Evolutionary conservation across 805 yeast genomes (phyloP), one percentile per base, ranked within the genome.

Genomic region (Metschnikowia cubensis): DNA sequence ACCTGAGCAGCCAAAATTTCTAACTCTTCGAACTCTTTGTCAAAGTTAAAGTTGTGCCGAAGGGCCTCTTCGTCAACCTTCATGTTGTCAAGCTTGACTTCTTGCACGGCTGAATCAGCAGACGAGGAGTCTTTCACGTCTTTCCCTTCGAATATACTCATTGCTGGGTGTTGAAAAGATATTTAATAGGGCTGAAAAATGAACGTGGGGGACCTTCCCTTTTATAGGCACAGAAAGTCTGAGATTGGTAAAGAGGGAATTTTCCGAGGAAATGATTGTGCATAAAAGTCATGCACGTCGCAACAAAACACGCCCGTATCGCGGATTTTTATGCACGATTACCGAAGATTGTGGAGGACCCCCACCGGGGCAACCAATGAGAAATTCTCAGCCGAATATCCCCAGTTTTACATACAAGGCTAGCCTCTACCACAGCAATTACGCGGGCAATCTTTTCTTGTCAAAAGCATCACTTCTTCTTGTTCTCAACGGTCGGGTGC

Each of bases 11-110:
- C 69, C 50, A 65, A 50, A 11, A 48, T 45, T 47, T 70, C 77
- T 46, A 66, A 60, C 45, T 66, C 67, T 18, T 55, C 67, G 49
- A 71, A 69, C 48, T 69, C 69, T 21, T 59, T 60, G 44, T 68
- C 73, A 41, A 73, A 61, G 55, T 71, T 65, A 40, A 64, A 59
- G 45, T 69, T 65, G 37, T 59, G 58, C 15, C 73, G 73, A 31
- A 60, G 52, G 35, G 59, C 68, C 10, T 59, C 55, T n/a, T 58
- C 47, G 35, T 63, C 69, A n/a, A 62, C 51, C 55, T 67, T 67
- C 20, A 46, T 42, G 33, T 50, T 50, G 40, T 63, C 64, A 44
- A 59, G 62, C 14, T 48, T 49, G 36, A 55, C 48, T 17, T 54
- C 58, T 14, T 39, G 43, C n/a, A 44, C 40, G 3, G 46, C 49